Percentiles rank a stretch among this genome's conserved stretches.
These are phyloP conservation scores for Cyphellophora europaea DNA, from an alignment of 2,329 filamentous ascomycete genomes.

Conservation along the genomic window DNA sequence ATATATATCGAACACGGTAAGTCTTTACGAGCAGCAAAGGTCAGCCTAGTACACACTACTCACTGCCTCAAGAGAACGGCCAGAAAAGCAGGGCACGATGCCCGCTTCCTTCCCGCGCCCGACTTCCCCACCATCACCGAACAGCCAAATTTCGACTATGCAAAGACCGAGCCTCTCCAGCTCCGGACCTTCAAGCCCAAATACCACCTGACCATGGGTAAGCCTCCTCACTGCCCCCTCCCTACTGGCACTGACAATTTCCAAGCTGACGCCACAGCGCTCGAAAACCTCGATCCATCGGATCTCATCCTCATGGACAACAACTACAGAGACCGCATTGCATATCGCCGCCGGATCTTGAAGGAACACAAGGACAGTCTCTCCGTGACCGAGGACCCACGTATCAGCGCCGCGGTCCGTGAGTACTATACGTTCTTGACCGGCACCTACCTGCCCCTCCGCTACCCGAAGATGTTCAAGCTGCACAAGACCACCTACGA, in stretches of 20 bases:
- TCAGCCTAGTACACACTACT: neutral
- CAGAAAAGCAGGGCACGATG: constrained; percentile 11
- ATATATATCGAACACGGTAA: constrained; percentile 3
- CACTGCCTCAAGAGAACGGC: constrained; percentile 6
- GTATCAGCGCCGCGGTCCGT: constrained; percentile 37
- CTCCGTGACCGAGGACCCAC: constrained; percentile 29
- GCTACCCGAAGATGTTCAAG: constrained; percentile 47
- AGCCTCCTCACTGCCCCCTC: constrained; percentile 5
- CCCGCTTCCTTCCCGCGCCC: constrained; percentile 13
- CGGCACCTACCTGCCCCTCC: constrained; percentile 44
- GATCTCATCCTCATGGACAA: constrained; percentile 51
- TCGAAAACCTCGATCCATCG: constrained; percentile 44
- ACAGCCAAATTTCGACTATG: constrained; percentile 42
- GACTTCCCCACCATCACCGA: constrained; percentile 27
- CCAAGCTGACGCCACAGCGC: constrained; percentile 28
- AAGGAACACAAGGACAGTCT: constrained; percentile 31
- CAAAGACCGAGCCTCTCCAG: constrained; percentile 41
- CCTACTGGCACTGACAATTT: constrained; percentile 1
- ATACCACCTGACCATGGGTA: constrained; percentile 57
- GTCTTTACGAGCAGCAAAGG: neutral
- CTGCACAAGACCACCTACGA: constrained; percentile 22
- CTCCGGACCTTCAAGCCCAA: constrained; percentile 51
- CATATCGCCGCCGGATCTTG: constrained; percentile 40
- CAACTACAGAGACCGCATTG: constrained; percentile 45
- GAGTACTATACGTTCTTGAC: constrained; percentile 51